A percentile compares a stretch with the other conserved stretches of the same genome.
These are phyloP conservation scores for Taiozyma sp. DNA, from an alignment of 1,139 yeast species.

Conservation along the genomic window DNA sequence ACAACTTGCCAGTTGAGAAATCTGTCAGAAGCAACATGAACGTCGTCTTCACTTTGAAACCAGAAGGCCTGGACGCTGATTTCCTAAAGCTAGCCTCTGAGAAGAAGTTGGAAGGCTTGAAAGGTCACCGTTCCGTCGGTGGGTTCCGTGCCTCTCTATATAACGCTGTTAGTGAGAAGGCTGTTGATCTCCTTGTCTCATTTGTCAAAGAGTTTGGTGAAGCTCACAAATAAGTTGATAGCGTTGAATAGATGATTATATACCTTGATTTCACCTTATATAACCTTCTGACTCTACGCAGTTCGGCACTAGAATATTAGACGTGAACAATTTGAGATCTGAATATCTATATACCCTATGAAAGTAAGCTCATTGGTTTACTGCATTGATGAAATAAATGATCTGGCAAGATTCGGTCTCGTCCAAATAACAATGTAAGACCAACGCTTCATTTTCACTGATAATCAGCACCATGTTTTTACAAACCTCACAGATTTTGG, in stretches of 20 bases:
- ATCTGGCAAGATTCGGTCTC: constrained; percentile 52
- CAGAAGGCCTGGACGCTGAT: constrained; percentile 53
- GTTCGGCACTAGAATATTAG: too few relatives aligned
- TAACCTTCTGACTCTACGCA: too few relatives aligned
- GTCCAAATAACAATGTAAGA: constrained; percentile 51
- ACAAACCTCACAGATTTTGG: constrained; percentile 48
- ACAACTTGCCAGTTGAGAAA: constrained; percentile 58
- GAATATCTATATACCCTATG: neutral
- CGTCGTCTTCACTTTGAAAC: constrained; percentile 74
- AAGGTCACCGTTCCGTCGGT: constrained; percentile 96
- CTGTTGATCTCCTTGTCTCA: constrained; percentile 40
- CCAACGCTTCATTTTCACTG: constrained; percentile 42
- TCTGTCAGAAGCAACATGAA: constrained; percentile 84
- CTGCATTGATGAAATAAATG: constrained; percentile 43
- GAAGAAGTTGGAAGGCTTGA: constrained; percentile 62
- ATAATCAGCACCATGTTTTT: constrained; percentile 46
- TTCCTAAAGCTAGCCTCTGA: constrained; percentile 61
- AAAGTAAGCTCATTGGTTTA: constrained; percentile 14
- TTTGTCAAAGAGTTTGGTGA: constrained; percentile 63
- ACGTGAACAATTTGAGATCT: too few relatives aligned
- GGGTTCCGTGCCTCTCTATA: constrained; percentile 93
- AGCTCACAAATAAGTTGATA: constrained; percentile 29
- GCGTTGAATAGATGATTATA: neutral
- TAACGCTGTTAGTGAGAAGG: constrained; percentile 70
- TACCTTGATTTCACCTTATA: too few relatives aligned